phyloP scores from a whole-genome alignment of 1,284 basidiomycete species.

The Earliella scabrosa region DNA sequence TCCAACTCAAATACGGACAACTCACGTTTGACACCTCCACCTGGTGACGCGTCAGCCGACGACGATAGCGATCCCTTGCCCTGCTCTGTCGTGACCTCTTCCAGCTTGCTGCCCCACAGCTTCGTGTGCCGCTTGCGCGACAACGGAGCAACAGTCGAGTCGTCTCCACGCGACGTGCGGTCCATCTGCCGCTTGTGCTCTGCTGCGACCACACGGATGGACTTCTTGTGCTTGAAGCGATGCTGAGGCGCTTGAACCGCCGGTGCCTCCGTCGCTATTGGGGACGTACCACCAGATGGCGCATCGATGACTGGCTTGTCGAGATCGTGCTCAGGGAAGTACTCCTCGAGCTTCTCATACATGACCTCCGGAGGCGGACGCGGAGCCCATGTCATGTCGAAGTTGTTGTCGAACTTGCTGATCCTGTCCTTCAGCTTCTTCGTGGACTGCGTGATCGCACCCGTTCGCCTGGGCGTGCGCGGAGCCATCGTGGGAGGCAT shows the following conservation, averaged over 20 bases:
- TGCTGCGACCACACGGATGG: slow-evolving; percentile 91
- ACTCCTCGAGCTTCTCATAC: slow-evolving; percentile 91
- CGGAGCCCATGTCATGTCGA: slow-evolving; percentile 77
- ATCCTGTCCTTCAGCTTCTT: slow-evolving; percentile 43
- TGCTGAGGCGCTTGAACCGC: slow-evolving; percentile 41
- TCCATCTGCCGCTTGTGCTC: slow-evolving; percentile 76
- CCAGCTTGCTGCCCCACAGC: slow-evolving; percentile 92
- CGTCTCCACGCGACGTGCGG: slow-evolving; percentile 56
- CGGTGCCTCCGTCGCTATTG: slow-evolving; percentile 67
- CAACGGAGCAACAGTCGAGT: slow-evolving; percentile 52
- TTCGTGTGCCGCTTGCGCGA: slow-evolving; percentile 89
- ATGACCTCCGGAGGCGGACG: slow-evolving; percentile 94
- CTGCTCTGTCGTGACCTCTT: slow-evolving; percentile 87
- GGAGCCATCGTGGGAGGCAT: slow-evolving; percentile 25
- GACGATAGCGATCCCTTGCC: slow-evolving; percentile 50
- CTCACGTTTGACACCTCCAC: slow-evolving; percentile 63
- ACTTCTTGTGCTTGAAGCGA: slow-evolving; percentile 72
- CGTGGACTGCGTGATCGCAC: slow-evolving; percentile 25
- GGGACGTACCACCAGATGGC: slow-evolving; percentile 77
- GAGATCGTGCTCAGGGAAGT: slow-evolving; percentile 96
- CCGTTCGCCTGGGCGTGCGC: slow-evolving; percentile 16
- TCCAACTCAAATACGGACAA: too few relatives aligned
- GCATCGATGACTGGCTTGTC: slow-evolving; percentile 95
- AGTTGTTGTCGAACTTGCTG: slow-evolving; percentile 63
- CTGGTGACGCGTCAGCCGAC: slow-evolving; percentile 56